These are phyloP conservation scores for Linanthus parryae DNA, from an alignment of 148 eudicot genomes.

Conservation along the genomic window DNA sequence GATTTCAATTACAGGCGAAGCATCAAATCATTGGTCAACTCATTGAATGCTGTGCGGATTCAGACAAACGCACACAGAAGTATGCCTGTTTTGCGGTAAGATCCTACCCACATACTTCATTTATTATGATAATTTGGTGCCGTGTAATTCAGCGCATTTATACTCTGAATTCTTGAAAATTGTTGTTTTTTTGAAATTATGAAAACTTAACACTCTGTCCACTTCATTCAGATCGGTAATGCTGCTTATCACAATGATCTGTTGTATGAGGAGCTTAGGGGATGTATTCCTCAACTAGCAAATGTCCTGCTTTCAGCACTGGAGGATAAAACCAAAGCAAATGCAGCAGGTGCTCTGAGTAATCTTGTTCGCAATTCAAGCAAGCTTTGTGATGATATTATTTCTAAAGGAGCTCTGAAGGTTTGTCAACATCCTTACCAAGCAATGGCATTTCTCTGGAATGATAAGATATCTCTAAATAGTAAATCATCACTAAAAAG, in stretches of 20 bases:
- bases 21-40: slow-evolving; percentile 56
- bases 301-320: slow-evolving; percentile 65
- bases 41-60: slow-evolving; percentile 80
- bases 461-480: no score
- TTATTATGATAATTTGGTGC: neutral
- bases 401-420: slow-evolving; percentile 89
- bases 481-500: no score
- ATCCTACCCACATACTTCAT: neutral
- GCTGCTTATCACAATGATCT: slow-evolving; percentile 87
- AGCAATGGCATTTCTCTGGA: no score
- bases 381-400: slow-evolving; percentile 86
- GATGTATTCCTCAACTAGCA: slow-evolving; percentile 80
- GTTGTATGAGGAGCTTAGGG: slow-evolving; percentile 74
- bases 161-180: neutral
- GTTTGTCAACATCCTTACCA: slow-evolving; percentile 34
- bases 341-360: slow-evolving; percentile 97
- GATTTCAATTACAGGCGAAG: slow-evolving; percentile 43
- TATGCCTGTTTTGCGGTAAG: slow-evolving; percentile 98
- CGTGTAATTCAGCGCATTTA: neutral
- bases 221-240: slow-evolving; percentile 65
- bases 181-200: neutral
- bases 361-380: slow-evolving; percentile 93
- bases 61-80: slow-evolving; percentile 85
- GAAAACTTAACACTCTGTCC: neutral
- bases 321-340: slow-evolving; percentile 94